phyloP scores from a whole-genome alignment of 2,329 filamentous ascomycete species.

The Calonectria pseudoturangicola region DNA sequence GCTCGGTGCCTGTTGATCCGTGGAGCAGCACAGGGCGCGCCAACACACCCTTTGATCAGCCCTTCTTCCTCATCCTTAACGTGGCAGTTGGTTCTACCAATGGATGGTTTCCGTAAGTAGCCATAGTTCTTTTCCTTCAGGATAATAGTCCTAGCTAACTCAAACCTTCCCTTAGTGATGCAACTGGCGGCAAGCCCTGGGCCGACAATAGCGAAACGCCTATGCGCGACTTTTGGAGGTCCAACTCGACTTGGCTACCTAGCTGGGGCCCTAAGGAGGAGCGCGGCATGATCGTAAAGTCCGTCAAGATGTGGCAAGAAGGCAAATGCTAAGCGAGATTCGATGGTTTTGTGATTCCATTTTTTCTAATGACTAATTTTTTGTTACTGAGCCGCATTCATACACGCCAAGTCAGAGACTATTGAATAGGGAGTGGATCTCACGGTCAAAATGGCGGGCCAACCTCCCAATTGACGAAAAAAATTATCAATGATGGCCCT shows the following conservation, averaged over 20 bases:
- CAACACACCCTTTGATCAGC: conserved; percentile 70
- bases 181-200: conserved; percentile 66
- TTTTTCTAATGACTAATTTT: conserved; percentile 6
- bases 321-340: conserved; percentile 51
- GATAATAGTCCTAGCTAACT: conserved; percentile 1
- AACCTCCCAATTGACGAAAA: too few species aligned
- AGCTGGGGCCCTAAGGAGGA: conserved; percentile 58
- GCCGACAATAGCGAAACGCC: conserved; percentile 62
- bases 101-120: conserved; percentile 65
- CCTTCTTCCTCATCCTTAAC: conserved; percentile 70
- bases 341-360: background rate
- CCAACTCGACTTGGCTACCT: conserved; percentile 62
- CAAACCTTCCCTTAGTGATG: conserved; percentile 57
- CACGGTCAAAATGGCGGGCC: too few species aligned
- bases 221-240: conserved; percentile 64
- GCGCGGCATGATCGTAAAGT: conserved; percentile 65
- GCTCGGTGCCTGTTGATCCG: conserved; percentile 64
- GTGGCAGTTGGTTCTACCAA: conserved; percentile 69
- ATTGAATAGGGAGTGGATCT: too few species aligned
- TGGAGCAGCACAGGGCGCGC: conserved; percentile 61
- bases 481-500: background rate
- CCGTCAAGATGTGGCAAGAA: conserved; percentile 67
- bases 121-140: background rate
- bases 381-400: background rate
- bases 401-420: background rate